These are phyloP conservation scores for Megacollybia marginata DNA, from an alignment of 768 basidiomycete genomes.

Conservation along the genomic window DNA sequence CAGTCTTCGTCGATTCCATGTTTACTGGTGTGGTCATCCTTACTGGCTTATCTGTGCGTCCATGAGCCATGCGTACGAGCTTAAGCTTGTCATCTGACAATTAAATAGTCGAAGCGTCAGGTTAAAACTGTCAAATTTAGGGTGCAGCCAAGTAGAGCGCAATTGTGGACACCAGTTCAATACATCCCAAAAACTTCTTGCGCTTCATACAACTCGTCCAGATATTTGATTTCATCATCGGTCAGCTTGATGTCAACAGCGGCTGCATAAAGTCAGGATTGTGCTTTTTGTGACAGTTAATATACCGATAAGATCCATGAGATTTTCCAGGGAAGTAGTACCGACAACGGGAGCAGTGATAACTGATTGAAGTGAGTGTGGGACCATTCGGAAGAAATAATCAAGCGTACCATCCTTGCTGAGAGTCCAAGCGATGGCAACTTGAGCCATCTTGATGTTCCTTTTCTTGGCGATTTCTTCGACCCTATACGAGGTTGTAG, in stretches of 20 bases:
- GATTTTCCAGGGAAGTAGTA: background rate
- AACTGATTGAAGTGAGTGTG: too few relatives aligned
- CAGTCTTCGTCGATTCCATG: too few relatives aligned
- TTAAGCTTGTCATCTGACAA: too few relatives aligned
- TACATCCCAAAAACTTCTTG: background rate
- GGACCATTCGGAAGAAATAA: background rate
- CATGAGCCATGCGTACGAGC: too few relatives aligned
- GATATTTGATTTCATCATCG: background rate
- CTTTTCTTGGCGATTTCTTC: slow-evolving; percentile 47
- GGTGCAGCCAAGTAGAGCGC: too few relatives aligned
- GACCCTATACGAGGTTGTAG: slow-evolving; percentile 25
- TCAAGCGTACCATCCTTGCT: slow-evolving; percentile 27
- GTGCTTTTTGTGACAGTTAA: background rate
- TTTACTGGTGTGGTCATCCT: too few relatives aligned
- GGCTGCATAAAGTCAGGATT: background rate
- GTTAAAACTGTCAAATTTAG: too few relatives aligned
- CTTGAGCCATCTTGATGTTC: slow-evolving; percentile 47
- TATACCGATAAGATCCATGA: background rate
- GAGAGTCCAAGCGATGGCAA: slow-evolving; percentile 45
- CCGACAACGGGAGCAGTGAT: background rate
- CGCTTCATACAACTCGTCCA: background rate
- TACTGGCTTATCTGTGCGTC: too few relatives aligned
- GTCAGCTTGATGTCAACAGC: background rate
- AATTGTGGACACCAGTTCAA: slow-evolving; percentile 1
- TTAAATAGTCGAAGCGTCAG: too few relatives aligned